Evolutionary conservation across 345 rosid genomes (phyloP).

Genomic region (Pistacia integerrima): DNA sequence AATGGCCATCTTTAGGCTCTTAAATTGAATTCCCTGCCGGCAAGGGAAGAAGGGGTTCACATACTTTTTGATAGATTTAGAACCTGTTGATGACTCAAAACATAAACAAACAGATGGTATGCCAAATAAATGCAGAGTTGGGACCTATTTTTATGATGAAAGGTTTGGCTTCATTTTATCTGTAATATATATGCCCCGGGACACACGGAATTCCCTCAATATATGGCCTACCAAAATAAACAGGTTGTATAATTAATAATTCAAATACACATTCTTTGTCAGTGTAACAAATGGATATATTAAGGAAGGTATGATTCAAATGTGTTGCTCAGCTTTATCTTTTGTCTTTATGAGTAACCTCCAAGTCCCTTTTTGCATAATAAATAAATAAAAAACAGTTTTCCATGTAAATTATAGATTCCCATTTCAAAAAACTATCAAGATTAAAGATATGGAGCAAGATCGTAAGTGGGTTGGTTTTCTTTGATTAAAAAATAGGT

Average conservation of each 20-base stretch:
- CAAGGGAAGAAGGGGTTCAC: slow-evolving; percentile 11
- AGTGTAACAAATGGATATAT: no score
- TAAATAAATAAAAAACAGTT: no score
- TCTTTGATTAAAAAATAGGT: no score
- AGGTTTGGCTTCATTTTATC: neutral
- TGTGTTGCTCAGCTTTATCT: neutral
- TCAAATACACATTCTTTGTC: neutral
- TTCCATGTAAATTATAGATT: no score
- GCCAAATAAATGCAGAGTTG: slow-evolving; percentile 10
- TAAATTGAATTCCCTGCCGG: slow-evolving; percentile 19
- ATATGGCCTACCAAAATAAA: neutral
- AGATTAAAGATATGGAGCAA: no score
- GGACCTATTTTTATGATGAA: neutral
- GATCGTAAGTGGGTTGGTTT: no score
- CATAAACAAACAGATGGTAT: no score
- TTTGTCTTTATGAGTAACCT: neutral
- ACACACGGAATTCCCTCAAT: slow-evolving; percentile 8
- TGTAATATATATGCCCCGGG: neutral
- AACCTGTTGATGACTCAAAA: neutral
- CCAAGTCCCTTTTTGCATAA: neutral
- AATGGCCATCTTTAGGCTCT: slow-evolving; percentile 11
- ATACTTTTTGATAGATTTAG: neutral
- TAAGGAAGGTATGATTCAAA: neutral
- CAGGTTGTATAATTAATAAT: neutral
- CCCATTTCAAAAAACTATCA: no score